phyloP scores from a whole-genome alignment of 495 filamentous ascomycete genomes.

The Tuber calosporum region DNA sequence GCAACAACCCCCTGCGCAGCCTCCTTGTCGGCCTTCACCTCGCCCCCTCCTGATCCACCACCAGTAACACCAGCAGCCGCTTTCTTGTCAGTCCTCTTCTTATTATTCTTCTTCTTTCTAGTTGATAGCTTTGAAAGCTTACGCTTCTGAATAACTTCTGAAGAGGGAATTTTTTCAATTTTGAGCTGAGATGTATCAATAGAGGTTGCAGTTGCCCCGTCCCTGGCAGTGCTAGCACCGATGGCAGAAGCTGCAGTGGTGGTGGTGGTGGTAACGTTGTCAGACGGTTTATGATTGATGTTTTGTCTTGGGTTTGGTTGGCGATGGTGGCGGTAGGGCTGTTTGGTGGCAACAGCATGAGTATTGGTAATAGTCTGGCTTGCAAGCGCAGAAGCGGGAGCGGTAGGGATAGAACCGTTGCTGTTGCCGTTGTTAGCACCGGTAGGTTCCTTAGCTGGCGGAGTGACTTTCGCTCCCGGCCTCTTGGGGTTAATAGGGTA shows the following conservation, averaged over 20 bases:
- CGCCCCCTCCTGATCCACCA: not conserved
- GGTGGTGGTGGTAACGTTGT: not conserved
- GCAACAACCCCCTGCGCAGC: not conserved
- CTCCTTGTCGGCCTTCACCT: not conserved
- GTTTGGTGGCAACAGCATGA: not conserved
- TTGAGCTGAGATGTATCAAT: not conserved
- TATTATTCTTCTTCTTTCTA: not conserved
- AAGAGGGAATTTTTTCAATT: not conserved
- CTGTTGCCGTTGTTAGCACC: not conserved
- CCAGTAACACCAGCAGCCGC: not conserved
- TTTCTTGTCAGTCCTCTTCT: not conserved
- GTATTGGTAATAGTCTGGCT: not conserved
- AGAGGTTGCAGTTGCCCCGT: not conserved
- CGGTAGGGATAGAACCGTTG: not conserved
- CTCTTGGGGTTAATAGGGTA: not conserved
- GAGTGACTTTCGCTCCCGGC: not conserved
- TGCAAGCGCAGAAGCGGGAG: not conserved
- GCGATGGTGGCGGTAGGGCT: not conserved
- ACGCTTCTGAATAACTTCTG: not conserved
- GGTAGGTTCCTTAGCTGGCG: not conserved
- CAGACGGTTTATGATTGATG: not conserved
- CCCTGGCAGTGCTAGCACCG: not conserved
- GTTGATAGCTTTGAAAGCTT: not conserved
- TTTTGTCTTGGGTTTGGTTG: not conserved
- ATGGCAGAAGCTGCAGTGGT: not conserved